phyloP scores from a whole-genome alignment of 306 rosid genomes.

The Quercus alba region DNA sequence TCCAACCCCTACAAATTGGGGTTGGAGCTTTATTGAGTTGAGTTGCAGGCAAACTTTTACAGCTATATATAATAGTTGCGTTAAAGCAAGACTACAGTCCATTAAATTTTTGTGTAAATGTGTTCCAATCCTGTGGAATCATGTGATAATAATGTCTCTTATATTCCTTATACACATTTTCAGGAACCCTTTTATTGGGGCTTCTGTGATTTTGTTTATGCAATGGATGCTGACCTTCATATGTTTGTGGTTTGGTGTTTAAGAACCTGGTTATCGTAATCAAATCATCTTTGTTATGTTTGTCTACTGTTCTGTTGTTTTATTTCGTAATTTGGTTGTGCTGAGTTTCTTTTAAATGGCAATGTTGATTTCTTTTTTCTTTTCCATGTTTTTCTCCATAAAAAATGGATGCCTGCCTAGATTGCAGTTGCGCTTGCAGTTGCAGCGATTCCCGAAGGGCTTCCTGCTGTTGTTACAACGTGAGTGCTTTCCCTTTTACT shows the following conservation, averaged over 20 bases:
- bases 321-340: background rate
- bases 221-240: background rate
- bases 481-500: constrained; percentile 39
- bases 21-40: background rate
- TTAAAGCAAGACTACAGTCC: background rate
- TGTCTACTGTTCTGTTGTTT: background rate
- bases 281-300: background rate
- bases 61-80: background rate
- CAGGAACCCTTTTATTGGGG: background rate
- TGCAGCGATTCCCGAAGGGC: constrained; percentile 99
- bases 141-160: background rate
- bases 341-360: background rate
- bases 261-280: background rate
- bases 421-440: constrained; percentile 99
- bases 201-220: background rate
- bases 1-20: background rate
- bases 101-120: background rate
- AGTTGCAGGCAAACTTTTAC: background rate
- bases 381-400: background rate
- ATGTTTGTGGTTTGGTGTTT: background rate
- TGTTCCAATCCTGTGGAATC: background rate
- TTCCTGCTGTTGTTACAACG: constrained; percentile 99
- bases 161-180: background rate
- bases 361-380: background rate
- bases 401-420: constrained; percentile 35